Evolutionary conservation across 331 rosid genomes (phyloP).

Genomic region (Spiraea crenata): DNA sequence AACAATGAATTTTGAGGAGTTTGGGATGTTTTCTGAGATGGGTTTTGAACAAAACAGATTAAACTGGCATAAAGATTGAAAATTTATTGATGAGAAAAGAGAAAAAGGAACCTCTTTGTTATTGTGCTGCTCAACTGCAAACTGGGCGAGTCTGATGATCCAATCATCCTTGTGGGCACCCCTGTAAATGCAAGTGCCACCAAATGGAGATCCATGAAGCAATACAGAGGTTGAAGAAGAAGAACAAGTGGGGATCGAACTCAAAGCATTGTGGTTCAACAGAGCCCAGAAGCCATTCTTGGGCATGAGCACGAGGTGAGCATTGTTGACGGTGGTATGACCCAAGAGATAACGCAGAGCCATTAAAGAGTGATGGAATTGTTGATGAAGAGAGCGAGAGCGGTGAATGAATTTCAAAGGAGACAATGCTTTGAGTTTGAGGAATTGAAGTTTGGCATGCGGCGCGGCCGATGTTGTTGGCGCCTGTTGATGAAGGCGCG

Average conservation of each 20-base stretch:
- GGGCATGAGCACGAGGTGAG: not conserved
- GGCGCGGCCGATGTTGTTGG: not conserved
- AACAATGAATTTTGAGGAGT: not conserved
- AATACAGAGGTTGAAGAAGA: not conserved
- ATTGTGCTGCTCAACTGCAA: not conserved
- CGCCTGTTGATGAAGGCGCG: not conserved
- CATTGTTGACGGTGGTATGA: not conserved
- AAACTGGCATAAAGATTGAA: constrained; percentile 1
- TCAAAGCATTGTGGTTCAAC: not conserved
- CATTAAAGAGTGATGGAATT: not conserved
- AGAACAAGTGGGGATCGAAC: not conserved
- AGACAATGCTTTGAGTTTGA: not conserved
- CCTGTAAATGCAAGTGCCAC: constrained; percentile 10
- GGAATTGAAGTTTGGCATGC: not conserved
- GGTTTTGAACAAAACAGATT: not conserved
- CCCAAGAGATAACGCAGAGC: not conserved
- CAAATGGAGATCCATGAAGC: not conserved
- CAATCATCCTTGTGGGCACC: not conserved
- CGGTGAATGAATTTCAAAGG: not conserved
- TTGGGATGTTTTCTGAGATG: not conserved
- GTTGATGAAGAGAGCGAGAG: not conserved
- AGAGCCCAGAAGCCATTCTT: not conserved
- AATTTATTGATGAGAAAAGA: not conserved
- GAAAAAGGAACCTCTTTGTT: constrained; percentile 7
- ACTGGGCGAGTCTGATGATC: constrained; percentile 13